phyloP scores from a whole-genome alignment of 495 filamentous ascomycete genomes.

The Penicillium cosmopolitanum region DNA sequence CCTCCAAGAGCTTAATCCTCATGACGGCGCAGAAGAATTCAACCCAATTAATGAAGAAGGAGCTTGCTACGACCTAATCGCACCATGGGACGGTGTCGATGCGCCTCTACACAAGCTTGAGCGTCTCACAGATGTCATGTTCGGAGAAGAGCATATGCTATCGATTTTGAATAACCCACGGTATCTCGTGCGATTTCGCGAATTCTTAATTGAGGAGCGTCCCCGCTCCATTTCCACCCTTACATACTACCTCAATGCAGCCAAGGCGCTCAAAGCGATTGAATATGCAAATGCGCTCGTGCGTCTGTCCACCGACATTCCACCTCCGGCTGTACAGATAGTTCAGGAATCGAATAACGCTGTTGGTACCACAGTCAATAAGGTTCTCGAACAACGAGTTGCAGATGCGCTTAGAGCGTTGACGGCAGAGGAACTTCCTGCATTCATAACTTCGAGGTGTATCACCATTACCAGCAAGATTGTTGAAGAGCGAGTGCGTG shows the following conservation, averaged over 20 bases:
- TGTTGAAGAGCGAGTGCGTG: constrained; percentile 39
- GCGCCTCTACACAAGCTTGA: constrained; percentile 54
- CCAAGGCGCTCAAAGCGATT: constrained; percentile 72
- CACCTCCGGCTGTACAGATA: constrained; percentile 45
- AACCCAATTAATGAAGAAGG: constrained; percentile 33
- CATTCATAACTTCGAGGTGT: constrained; percentile 61
- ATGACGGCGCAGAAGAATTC: constrained; percentile 30
- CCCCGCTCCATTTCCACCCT: constrained; percentile 70
- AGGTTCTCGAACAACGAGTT: constrained; percentile 60
- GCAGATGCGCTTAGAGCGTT: constrained; percentile 60
- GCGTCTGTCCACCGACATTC: constrained; percentile 39
- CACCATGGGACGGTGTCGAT: constrained; percentile 29
- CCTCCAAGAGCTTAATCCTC: constrained; percentile 31
- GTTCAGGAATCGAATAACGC: constrained; percentile 46
- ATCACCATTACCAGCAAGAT: constrained; percentile 41
- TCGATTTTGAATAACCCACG: constrained; percentile 63
- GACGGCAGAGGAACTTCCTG: constrained; percentile 68
- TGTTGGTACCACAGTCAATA: constrained; percentile 52
- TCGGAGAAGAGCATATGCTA: constrained; percentile 65
- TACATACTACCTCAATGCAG: constrained; percentile 64
- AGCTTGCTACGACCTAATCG: constrained; percentile 37
- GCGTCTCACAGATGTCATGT: constrained; percentile 62
- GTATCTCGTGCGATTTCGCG: constrained; percentile 64
- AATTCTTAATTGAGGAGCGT: constrained; percentile 72
- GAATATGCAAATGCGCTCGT: constrained; percentile 68